phyloP scores from a whole-genome alignment of 129 eudicot genomes.

The Saussurea involucrata region DNA sequence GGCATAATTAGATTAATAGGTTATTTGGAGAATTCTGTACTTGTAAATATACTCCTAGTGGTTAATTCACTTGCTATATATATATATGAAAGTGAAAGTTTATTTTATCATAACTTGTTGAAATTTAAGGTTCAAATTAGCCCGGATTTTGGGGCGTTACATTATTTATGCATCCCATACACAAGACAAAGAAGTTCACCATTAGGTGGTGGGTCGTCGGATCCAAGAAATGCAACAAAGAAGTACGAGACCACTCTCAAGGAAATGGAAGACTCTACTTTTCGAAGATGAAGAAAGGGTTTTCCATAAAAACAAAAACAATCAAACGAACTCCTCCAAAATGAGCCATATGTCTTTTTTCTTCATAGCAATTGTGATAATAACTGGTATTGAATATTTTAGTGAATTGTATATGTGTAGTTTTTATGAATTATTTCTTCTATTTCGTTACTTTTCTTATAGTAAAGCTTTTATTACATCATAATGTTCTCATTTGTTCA shows the following conservation, averaged over 20 bases:
- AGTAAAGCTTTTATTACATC: conserved; percentile 15
- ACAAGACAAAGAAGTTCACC: conserved; percentile 46
- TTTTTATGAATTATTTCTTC: conserved; percentile 1
- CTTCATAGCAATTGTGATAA: conserved; percentile 22
- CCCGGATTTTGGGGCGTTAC: too few relatives aligned
- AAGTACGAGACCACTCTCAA: conserved; percentile 74
- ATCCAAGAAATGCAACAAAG: conserved; percentile 41
- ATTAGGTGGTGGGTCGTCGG: conserved; percentile 34
- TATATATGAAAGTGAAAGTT: too few relatives aligned
- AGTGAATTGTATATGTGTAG: conserved; percentile 34
- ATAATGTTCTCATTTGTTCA: too few relatives aligned
- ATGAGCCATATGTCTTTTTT: background rate
- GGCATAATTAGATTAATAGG: too few relatives aligned
- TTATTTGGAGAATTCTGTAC: too few relatives aligned
- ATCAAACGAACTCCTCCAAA: background rate
- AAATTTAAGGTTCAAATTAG: too few relatives aligned
- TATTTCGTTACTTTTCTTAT: background rate
- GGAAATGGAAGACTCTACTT: conserved; percentile 67
- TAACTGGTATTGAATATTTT: conserved; percentile 6
- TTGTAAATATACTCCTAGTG: too few relatives aligned
- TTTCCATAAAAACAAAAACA: conserved; percentile 15
- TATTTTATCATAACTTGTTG: too few relatives aligned
- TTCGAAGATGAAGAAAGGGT: conserved; percentile 71
- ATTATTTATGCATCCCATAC: too few relatives aligned
- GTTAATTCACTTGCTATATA: too few relatives aligned